Evolutionary conservation across 129 eudicot genomes (phyloP).

Genomic region (Flaveria bidentis): DNA sequence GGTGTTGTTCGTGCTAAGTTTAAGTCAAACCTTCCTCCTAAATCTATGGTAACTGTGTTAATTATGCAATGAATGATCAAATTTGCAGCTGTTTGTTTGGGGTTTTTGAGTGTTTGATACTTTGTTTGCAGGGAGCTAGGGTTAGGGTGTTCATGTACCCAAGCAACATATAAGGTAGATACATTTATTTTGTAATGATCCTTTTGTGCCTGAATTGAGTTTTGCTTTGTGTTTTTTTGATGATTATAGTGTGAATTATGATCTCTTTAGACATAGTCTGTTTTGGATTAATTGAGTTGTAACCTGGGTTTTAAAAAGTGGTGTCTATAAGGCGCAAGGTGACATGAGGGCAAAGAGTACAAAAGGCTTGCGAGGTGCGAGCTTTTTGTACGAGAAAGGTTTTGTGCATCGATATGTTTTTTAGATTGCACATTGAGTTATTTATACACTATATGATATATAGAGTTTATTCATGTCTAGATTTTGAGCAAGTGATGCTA

Average conservation of each 20-base stretch:
- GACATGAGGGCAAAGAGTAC: too few relatives aligned
- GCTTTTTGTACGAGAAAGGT: too few relatives aligned
- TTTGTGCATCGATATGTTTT: too few relatives aligned
- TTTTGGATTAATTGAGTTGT: background rate
- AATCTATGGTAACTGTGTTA: conserved; percentile 34
- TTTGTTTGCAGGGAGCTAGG: conserved; percentile 58
- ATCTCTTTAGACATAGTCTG: background rate
- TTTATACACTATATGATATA: too few relatives aligned
- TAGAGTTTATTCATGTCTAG: too few relatives aligned
- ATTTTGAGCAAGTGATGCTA: too few relatives aligned
- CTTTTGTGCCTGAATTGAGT: background rate
- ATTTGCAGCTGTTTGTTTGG: background rate
- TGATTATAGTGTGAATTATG: background rate
- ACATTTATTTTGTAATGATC: background rate
- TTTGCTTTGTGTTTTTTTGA: background rate
- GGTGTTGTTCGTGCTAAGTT: conserved; percentile 54
- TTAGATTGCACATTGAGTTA: too few relatives aligned
- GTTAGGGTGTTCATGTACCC: conserved; percentile 86
- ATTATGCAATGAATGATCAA: background rate
- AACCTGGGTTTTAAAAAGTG: too few relatives aligned
- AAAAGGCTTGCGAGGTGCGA: too few relatives aligned
- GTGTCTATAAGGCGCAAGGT: too few relatives aligned
- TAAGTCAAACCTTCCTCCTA: conserved; percentile 46
- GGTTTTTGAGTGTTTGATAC: background rate
- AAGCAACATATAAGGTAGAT: conserved; percentile 73